A percentile compares a stretch with the other conserved stretches of the same genome.
Conservation (phyloP, 495 filamentous ascomycete species). For the Penicillium canariense region DNA sequence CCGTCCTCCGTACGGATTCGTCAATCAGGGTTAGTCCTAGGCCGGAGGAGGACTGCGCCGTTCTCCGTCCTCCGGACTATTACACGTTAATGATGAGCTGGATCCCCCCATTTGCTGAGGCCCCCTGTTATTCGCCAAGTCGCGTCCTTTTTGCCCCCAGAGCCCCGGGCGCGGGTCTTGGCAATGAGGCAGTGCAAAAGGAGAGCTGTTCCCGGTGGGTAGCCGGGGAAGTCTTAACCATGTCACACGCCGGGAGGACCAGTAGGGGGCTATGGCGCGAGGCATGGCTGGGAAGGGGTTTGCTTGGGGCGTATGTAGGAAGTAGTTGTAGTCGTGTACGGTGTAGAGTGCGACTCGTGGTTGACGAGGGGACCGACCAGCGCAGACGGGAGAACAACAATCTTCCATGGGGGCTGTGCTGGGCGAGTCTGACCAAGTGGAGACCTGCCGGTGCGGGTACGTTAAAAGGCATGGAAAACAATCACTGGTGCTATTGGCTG, state of each 20-base stretch:
- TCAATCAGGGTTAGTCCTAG: too few species aligned
- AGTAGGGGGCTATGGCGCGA: not conserved
- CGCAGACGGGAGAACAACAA: not conserved
- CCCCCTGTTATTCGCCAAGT: slow-evolving; percentile 9
- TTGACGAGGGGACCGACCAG: not conserved
- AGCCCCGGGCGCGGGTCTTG: slow-evolving; percentile 13
- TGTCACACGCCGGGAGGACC: not conserved
- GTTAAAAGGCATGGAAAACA: not conserved
- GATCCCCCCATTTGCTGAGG: not conserved
- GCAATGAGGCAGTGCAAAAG: slow-evolving; percentile 25
- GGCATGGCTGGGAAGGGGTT: not conserved
- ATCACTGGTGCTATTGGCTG: slow-evolving; percentile 1
- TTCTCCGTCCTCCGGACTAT: not conserved
- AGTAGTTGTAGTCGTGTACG: not conserved
- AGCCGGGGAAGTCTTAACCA: not conserved
- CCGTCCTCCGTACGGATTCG: too few species aligned
- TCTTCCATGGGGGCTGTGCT: slow-evolving; percentile 19
- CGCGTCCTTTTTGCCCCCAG: slow-evolving; percentile 2
- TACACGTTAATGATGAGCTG: not conserved
- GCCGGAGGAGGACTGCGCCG: too few species aligned
- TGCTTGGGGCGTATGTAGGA: not conserved
- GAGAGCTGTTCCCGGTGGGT: not conserved
- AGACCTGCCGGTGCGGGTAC: slow-evolving; percentile 6
- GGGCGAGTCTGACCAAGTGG: slow-evolving; percentile 8
- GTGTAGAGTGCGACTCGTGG: not conserved